Base-by-base conservation (phyloP, 176 grass and related monocot species). In the Rhipidocladum racemiflorum region DNA sequence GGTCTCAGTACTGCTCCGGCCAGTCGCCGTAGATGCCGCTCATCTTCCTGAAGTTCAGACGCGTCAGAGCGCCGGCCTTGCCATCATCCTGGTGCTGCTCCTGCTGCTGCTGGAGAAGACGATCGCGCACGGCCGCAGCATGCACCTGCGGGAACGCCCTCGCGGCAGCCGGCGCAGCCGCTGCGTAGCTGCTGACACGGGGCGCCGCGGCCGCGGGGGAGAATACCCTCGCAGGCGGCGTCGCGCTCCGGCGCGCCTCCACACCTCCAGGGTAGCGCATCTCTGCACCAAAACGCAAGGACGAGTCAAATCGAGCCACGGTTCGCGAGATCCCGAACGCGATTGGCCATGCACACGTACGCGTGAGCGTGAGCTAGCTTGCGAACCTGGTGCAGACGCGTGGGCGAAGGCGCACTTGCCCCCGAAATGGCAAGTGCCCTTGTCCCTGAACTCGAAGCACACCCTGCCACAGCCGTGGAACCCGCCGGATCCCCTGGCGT, bases 21-120 rank as follows among this genome's bases (percentile, higher is more conserved):
- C 57, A 90, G 88, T 90, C 84, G 73, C 73, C 84, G 67, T 90
- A 86, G 84, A 90, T 74, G 60, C 74, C 67, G 2, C 20, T 42
- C 49, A 3, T 46, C 71, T 70, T 84, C 36, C 71, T 78, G 30
- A 48, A n/a, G 55, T 71, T 48, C 0, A 89, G 72, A 0, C 65
- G 12, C 82, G 51, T 56, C 35, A 89, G 82, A 4, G 21, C 29
- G 28, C 44, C 65, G 44, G 11, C 59, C 63, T 81, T 75, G 61
- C 18, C 40, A 4, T 56, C 72, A 30, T 28, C 55, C 53, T 68
- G 29, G n/a, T 70, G 49, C 65, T 76, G 18, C 3, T 23, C 48
- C 35, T 49, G 5, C 43, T 54, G 7, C 40, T 14, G 56, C n/a
- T 76, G 61, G 7, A 4, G 17, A 17, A 21, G 34, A 29, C 12